phyloP scores from a whole-genome alignment of 2,329 filamentous ascomycete genomes.

The Pseudocercospora fuligena region DNA sequence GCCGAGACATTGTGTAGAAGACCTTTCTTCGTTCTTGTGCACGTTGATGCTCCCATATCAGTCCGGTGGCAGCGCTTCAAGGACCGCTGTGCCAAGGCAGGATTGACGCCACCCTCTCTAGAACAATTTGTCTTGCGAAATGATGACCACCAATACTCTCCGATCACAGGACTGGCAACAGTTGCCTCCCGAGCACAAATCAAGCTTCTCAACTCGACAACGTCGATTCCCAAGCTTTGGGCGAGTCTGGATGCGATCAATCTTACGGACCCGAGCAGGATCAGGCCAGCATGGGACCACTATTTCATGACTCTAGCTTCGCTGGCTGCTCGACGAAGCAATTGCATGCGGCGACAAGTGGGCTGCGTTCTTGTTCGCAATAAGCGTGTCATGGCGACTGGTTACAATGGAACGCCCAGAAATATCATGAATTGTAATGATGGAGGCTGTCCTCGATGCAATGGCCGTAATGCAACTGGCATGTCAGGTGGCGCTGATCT shows the following conservation, averaged over 20 bases:
- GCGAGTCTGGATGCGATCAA: slow-evolving; percentile 74
- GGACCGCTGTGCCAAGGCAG: slow-evolving; percentile 55
- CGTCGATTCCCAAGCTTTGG: slow-evolving; percentile 72
- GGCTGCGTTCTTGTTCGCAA: slow-evolving; percentile 90
- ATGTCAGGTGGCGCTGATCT: slow-evolving; percentile 74
- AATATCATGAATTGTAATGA: slow-evolving; percentile 88
- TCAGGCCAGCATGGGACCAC: slow-evolving; percentile 91
- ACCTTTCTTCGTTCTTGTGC: slow-evolving; percentile 91
- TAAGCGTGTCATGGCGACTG: slow-evolving; percentile 87
- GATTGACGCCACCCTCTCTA: slow-evolving; percentile 56
- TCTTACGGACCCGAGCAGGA: slow-evolving; percentile 75
- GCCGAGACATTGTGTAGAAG: slow-evolving; percentile 77
- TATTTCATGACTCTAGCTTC: slow-evolving; percentile 99
- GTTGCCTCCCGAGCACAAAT: slow-evolving; percentile 82
- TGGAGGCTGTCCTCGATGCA: slow-evolving; percentile 87
- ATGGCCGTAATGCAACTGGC: slow-evolving; percentile 52
- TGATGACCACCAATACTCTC: slow-evolving; percentile 77
- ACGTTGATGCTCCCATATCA: slow-evolving; percentile 85
- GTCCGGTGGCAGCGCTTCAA: slow-evolving; percentile 82
- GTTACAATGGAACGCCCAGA: slow-evolving; percentile 96
- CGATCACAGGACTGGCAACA: slow-evolving; percentile 68
- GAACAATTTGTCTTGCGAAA: slow-evolving; percentile 65
- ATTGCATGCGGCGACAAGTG: slow-evolving; percentile 98
- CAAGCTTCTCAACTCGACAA: slow-evolving; percentile 82
- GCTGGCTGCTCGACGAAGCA: slow-evolving; percentile 85